These are phyloP conservation scores for Gracilaria gracilis DNA, from an alignment of 23 red algal genomes.

Conservation along the genomic window DNA sequence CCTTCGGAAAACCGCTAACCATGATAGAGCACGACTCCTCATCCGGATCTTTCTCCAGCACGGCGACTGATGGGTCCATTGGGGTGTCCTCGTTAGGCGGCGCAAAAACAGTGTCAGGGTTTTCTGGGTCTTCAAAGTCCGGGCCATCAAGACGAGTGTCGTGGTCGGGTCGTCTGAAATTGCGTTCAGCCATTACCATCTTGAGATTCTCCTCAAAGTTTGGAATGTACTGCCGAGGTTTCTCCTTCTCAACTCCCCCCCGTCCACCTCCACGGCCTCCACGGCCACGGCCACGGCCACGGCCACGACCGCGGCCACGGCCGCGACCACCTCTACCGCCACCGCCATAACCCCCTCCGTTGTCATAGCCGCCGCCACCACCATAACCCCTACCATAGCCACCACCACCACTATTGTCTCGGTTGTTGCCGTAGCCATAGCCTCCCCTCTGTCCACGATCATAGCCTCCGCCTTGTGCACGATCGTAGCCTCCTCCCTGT, in stretches of 20 bases:
- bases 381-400: conserved; percentile 4
- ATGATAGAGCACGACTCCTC: conserved; percentile 55
- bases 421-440: not conserved
- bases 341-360: conserved; percentile 28
- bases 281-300: conserved; percentile 37
- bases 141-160: conserved; percentile 47
- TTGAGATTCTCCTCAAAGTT: conserved; percentile 39
- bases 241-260: conserved; percentile 40
- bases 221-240: conserved; percentile 45
- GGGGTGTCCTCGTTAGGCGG: conserved; percentile 6
- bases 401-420: conserved; percentile 28
- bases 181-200: conserved; percentile 34
- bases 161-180: conserved; percentile 48
- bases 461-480: conserved; percentile 17
- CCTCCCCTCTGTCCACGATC: conserved; percentile 15
- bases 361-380: conserved; percentile 12
- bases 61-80: not conserved
- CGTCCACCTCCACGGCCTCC: conserved; percentile 38
- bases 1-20: conserved; percentile 44
- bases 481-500: conserved; percentile 22
- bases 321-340: conserved; percentile 55
- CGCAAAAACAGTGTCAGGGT: conserved; percentile 31
- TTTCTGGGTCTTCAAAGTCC: conserved; percentile 31
- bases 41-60: conserved; percentile 43
- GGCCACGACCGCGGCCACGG: conserved; percentile 21